Evolutionary conservation across 2,329 filamentous ascomycete species (phyloP).

Genomic region (Pestalotiopsis sp.): DNA sequence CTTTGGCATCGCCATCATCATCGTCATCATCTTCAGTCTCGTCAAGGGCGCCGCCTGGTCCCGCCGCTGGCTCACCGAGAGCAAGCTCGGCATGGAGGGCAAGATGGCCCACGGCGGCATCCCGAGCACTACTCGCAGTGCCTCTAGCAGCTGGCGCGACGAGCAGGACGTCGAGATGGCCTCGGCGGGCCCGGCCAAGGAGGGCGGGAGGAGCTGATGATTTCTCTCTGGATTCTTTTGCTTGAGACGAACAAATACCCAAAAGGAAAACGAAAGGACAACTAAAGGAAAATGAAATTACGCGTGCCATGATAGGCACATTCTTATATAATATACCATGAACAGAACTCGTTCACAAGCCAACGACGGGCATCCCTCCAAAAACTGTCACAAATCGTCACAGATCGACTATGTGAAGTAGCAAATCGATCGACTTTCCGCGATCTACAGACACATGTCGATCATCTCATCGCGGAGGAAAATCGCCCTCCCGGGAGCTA

Average conservation of each 20-base stretch:
- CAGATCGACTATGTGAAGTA: background rate
- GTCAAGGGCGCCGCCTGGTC: slow-evolving; percentile 44
- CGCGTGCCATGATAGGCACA: background rate
- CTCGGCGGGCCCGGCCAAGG: background rate
- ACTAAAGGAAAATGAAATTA: background rate
- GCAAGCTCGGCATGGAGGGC: slow-evolving; percentile 25
- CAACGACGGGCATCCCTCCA: background rate
- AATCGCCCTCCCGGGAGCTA: too few relatives aligned
- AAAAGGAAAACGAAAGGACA: background rate
- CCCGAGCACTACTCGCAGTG: background rate
- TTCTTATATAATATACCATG: background rate
- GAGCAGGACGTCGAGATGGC: slow-evolving; percentile 11
- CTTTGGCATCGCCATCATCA: slow-evolving; percentile 50
- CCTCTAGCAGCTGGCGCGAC: slow-evolving; percentile 3
- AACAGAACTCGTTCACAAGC: background rate
- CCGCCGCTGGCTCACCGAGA: slow-evolving; percentile 39
- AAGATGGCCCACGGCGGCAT: slow-evolving; percentile 22
- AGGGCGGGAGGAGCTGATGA: background rate
- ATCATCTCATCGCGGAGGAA: background rate
- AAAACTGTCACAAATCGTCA: background rate
- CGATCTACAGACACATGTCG: background rate
- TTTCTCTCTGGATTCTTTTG: background rate
- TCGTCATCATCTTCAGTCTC: slow-evolving; percentile 45
- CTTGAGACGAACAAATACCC: background rate
- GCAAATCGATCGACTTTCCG: background rate